Evolutionary conservation across 768 basidiomycete species (phyloP), one percentile per base, ranked within the genome.

Genomic region (Mycena floridula): DNA sequence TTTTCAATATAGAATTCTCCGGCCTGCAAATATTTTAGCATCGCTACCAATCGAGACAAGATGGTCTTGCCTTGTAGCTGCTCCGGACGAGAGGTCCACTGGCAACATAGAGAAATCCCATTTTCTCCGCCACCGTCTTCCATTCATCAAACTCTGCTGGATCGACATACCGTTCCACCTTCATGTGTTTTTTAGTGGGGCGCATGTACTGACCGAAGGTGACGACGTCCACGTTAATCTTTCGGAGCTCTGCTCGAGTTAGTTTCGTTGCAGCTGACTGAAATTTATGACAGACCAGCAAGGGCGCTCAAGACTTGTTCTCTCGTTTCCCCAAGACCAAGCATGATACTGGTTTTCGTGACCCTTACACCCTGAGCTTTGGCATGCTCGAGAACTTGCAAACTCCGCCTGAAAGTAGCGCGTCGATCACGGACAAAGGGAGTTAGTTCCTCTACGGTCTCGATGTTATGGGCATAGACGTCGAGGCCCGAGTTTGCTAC

Each of bases 191-290:
- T 64, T 98, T 98, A 7, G 96, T 97, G 6, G 96, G 96, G 40
- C 96, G 86, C 96, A 99, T 98, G 64, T 99, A 99, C 67, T 99
- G 96, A 2, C 96, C 96, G 60, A 99, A 98, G 2, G 96, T 99
- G 23, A 99, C 92, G 5, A 99, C 95, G 57, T 98, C 95, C 37
- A 98, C 94, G 52, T 91, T 77, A 37, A 81, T 70, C 52, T 82
- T 83, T 36, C 95, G 85, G 6, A 98, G 75, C 51, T 95, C 96
- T 98, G 59, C 37, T 42, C 27, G 46, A 36, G n/a, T n/a, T n/a
- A n/a, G n/a, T n/a, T n/a, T n/a, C n/a, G n/a, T n/a, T n/a, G n/a
- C n/a, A n/a, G n/a, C n/a, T n/a, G n/a, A n/a, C n/a, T n/a, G n/a
- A n/a, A n/a, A n/a, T n/a, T n/a, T n/a, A 15, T 16, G 42, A 37